phyloP scores from a whole-genome alignment of 306 rosid genomes.

The Quercus aquifolioides region DNA sequence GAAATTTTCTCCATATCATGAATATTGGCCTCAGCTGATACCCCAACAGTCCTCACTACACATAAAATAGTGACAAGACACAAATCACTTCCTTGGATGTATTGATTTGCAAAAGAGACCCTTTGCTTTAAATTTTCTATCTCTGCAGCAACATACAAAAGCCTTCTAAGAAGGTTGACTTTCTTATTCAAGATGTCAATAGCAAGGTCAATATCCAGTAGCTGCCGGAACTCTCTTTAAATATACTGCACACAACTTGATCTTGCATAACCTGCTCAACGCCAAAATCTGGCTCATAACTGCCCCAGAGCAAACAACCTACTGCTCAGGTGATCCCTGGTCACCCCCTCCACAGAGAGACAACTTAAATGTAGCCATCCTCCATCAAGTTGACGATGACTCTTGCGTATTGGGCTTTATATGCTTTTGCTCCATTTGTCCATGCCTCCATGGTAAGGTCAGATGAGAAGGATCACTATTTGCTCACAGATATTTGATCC shows the following conservation, averaged over 20 bases:
- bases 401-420: slow-evolving; percentile 6
- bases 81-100: neutral
- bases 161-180: neutral
- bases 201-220: neutral
- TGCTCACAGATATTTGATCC: slow-evolving; percentile 32
- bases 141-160: neutral
- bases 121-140: neutral
- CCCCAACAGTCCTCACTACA: neutral
- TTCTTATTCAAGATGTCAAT: neutral
- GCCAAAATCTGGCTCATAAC: neutral
- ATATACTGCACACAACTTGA: neutral
- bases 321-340: neutral
- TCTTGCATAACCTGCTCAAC: neutral
- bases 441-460: neutral
- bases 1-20: neutral
- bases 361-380: neutral
- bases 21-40: neutral
- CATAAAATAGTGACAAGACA: neutral
- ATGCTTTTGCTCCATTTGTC: slow-evolving; percentile 3
- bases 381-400: slow-evolving; percentile 2
- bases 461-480: slow-evolving; percentile 25
- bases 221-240: neutral
- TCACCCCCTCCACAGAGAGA: neutral
- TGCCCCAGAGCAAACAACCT: neutral
- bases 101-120: neutral